Base-by-base conservation (phyloP, 2,329 filamentous ascomycete genomes). In the Colletotrichum chrysophilum region DNA sequence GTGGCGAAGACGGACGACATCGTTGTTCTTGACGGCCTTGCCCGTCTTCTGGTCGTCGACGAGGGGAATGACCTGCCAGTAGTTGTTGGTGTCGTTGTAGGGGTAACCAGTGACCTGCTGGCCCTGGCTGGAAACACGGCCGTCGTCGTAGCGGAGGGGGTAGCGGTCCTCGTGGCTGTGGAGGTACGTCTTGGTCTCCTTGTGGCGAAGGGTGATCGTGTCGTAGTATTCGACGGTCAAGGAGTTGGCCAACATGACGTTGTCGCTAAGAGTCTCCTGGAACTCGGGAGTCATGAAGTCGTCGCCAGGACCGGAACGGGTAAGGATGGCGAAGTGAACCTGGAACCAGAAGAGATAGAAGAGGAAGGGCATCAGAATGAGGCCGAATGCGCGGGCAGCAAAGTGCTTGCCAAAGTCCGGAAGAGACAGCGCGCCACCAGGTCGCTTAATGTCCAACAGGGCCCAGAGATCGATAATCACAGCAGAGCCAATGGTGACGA, bases 321-420 rank as follows among this genome's bases (percentile, higher is more conserved):
- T 94, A 77, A 99, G 90, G 80, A 99, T 95, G 60, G 95, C 90
- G 85, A 99, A 99, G 87, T 99, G 97, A 34, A 99, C 96, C 89
- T 99, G 97, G 93, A 99, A 99, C 97, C 97, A 99, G 90, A 99
- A 98, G 62, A 99, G 91, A 86, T 99, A 99, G 86, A 99, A 97
- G 82, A 98, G 89, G 89, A 99, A 98, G 16, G 97, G 97, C 79
- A 98, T 91, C 79, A 98, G 84, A 80, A 98, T 95, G 71, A 99
- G 89, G 16, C 94, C 96, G 78, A 97, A 88, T n/a, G 93, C 91
- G 68, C 97, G 94, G 77, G 97, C 97, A 52, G 88, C 91, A 83
- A 99, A 97, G 86, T 99, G 97, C 87, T 97, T 96, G 78, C 89
- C 91, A 83, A 98, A 98, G 56, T 94, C 90, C 65, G 91, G 88